A percentile compares a stretch with the other conserved stretches of the same genome.
Evolutionary conservation across 2,329 filamentous ascomycete species (phyloP).

Genomic region (Davidsoniella australis): DNA sequence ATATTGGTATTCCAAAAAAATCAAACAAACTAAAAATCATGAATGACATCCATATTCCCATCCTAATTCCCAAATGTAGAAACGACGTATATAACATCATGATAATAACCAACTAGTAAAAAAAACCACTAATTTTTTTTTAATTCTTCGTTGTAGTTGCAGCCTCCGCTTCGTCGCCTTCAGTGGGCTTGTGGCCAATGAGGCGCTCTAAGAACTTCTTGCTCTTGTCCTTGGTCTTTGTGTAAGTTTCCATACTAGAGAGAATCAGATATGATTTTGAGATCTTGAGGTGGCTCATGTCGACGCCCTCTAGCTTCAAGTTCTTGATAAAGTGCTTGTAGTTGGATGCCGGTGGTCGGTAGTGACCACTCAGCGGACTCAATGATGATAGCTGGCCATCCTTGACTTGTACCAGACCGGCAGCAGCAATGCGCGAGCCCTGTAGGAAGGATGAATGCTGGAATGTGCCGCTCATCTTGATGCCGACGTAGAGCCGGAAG

Average conservation of each 20-base stretch:
- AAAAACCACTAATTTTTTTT: not conserved
- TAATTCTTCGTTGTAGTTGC: slow-evolving; percentile 4
- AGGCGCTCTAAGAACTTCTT: slow-evolving; percentile 29
- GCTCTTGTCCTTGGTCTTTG: slow-evolving; percentile 48
- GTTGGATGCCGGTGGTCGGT: slow-evolving; percentile 66
- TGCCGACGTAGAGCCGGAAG: slow-evolving; percentile 73
- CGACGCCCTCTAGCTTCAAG: slow-evolving; percentile 55
- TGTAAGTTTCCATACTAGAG: slow-evolving; percentile 65
- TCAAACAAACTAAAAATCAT: not conserved
- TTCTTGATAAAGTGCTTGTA: slow-evolving; percentile 67
- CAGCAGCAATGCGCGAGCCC: slow-evolving; percentile 63
- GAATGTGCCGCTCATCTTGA: slow-evolving; percentile 76
- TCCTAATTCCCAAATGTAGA: not conserved
- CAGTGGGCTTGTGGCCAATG: slow-evolving; percentile 7
- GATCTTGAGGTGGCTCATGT: slow-evolving; percentile 64
- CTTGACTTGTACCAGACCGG: slow-evolving; percentile 72
- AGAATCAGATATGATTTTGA: slow-evolving; percentile 70
- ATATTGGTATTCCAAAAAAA: slow-evolving; percentile 3
- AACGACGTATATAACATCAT: not conserved
- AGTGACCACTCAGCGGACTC: slow-evolving; percentile 61
- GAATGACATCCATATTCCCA: not conserved
- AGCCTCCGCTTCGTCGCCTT: slow-evolving; percentile 1
- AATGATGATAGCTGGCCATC: slow-evolving; percentile 59
- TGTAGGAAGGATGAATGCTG: slow-evolving; percentile 84
- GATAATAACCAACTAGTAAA: not conserved